Evolutionary conservation across 192 early-diverging fungal genomes (phyloP).

Genomic region (Backusella tarrabulga): DNA sequence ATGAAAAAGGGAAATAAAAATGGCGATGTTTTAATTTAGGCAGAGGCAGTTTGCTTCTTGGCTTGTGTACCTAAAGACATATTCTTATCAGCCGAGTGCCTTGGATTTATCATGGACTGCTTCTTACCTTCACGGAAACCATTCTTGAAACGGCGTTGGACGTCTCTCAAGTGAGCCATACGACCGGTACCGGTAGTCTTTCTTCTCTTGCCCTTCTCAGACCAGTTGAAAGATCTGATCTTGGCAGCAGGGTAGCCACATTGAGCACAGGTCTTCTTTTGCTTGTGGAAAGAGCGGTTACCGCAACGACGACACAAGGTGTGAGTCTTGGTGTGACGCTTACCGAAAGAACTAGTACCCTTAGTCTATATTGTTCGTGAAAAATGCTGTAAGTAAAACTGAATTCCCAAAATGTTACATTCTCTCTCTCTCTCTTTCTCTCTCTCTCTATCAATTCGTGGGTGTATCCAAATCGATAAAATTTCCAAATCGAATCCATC

Average conservation of each 20-base stretch:
- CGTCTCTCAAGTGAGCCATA: slow-evolving; percentile 93
- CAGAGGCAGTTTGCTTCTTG: slow-evolving; percentile 18
- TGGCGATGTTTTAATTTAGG: slow-evolving; percentile 8
- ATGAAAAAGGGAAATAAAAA: not conserved
- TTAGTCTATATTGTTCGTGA: slow-evolving; percentile 68
- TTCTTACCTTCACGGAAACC: slow-evolving; percentile 86
- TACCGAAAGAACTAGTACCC: slow-evolving; percentile 99
- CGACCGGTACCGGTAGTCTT: slow-evolving; percentile 99
- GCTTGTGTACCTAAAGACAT: slow-evolving; percentile 19
- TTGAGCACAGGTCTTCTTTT: slow-evolving; percentile 99
- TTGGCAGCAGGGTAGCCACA: slow-evolving; percentile 99
- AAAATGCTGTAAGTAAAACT: not conserved
- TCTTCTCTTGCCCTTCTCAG: slow-evolving; percentile 93
- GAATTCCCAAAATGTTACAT: not conserved
- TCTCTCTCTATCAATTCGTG: slow-evolving; percentile 11
- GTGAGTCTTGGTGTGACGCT: slow-evolving; percentile 99
- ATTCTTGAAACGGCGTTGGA: slow-evolving; percentile 96
- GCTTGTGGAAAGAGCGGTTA: slow-evolving; percentile 96
- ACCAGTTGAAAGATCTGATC: slow-evolving; percentile 96
- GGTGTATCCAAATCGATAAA: not conserved
- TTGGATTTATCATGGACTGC: not conserved
- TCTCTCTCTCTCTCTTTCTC: slow-evolving; percentile 6
- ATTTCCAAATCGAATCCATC: not conserved
- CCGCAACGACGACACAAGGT: slow-evolving; percentile 98
- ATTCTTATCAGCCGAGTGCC: not conserved